These are phyloP conservation scores for Lotmaria passim DNA, from an alignment of 208 protist genomes.

Conservation along the genomic window DNA sequence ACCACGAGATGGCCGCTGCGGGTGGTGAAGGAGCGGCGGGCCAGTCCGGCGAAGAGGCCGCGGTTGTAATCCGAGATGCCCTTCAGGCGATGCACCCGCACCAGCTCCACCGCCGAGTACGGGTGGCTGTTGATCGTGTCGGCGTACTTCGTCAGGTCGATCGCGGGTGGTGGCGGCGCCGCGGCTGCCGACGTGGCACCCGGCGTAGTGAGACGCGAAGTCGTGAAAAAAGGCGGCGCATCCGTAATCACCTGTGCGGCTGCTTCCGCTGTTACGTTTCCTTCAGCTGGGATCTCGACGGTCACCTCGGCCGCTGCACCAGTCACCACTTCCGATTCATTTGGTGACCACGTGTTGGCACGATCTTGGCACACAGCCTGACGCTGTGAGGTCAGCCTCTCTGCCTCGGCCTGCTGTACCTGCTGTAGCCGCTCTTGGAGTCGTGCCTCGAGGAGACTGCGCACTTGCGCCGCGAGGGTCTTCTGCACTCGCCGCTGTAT, in stretches of 20 bases:
- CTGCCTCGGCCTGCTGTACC: constrained; percentile 6
- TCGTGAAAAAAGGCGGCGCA: not conserved
- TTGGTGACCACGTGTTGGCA: not conserved
- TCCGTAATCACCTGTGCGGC: no score
- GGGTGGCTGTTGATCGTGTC: constrained; percentile 5
- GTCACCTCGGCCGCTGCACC: not conserved
- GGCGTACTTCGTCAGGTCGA: not conserved
- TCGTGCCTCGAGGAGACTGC: constrained; percentile 24
- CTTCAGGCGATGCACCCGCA: constrained; percentile 56
- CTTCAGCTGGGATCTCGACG: not conserved
- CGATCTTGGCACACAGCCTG: not conserved
- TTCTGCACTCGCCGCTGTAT: constrained; percentile 29
- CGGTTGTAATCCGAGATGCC: constrained; percentile 68
- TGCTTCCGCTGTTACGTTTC: no score
- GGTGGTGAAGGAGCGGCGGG: constrained; percentile 29
- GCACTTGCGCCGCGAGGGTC: constrained; percentile 25
- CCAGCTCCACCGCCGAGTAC: constrained; percentile 39
- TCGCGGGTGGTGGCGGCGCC: not conserved
- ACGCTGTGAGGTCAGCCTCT: not conserved
- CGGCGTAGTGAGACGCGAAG: not conserved
- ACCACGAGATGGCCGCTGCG: constrained; percentile 54
- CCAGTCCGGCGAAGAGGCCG: constrained; percentile 56
- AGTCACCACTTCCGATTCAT: not conserved
- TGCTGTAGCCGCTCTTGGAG: constrained; percentile 26
- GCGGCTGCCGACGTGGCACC: not conserved